Conservation (phyloP, 345 rosid genomes). For the Erucastrum elatum region DNA sequence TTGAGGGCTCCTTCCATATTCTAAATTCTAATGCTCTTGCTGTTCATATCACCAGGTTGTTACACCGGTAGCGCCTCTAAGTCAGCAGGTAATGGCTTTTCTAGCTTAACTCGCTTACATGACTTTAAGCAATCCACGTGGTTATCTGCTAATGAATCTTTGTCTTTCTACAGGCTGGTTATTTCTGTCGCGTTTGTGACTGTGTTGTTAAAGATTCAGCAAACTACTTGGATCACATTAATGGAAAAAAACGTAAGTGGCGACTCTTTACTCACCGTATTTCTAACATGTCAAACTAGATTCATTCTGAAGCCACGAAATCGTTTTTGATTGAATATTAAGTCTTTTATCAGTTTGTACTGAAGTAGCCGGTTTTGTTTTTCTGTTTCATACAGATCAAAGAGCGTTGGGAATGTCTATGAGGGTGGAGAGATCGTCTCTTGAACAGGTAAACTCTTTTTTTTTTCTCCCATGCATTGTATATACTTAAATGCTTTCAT, state of each 20-base stretch:
- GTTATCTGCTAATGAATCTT: constrained; percentile 11
- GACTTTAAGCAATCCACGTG: neutral
- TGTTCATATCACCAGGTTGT: constrained; percentile 66
- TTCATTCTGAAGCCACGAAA: constrained; percentile 6
- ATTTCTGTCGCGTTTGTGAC: constrained; percentile 90
- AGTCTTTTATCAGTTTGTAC: constrained; percentile 11
- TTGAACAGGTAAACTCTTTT: constrained; percentile 58
- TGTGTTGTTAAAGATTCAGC: constrained; percentile 99
- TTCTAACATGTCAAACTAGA: neutral
- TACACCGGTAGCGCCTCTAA: constrained; percentile 95
- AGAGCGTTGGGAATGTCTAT: constrained; percentile 3
- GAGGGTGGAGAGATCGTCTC: constrained; percentile 61
- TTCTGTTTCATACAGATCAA: constrained; percentile 38
- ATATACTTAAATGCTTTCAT: neutral
- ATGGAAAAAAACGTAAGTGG: constrained; percentile 92
- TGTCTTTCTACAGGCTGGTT: constrained; percentile 74
- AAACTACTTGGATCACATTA: constrained; percentile 97
- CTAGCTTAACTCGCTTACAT: neutral
- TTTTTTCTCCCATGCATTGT: neutral
- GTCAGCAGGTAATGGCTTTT: constrained; percentile 75
- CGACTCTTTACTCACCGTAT: constrained; percentile 15
- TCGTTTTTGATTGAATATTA: constrained; percentile 15
- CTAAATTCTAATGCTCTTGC: neutral
- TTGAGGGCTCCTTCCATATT: neutral
- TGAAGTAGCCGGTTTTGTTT: neutral